Base-by-base conservation (phyloP, 2,329 filamentous ascomycete genomes). In the Fusarium zealandicum region DNA sequence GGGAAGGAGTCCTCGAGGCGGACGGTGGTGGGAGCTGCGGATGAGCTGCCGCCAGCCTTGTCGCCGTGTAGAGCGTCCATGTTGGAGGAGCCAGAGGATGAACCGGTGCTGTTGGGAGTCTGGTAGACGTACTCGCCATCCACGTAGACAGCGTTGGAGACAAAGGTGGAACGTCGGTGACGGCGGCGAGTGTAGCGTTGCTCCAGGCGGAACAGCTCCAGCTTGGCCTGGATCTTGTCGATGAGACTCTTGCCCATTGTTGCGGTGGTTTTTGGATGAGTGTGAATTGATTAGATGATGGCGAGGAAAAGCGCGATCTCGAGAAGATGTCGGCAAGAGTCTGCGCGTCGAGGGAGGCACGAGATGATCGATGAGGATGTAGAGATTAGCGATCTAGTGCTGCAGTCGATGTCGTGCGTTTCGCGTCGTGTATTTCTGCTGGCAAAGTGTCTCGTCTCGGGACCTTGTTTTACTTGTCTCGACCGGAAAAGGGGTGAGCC, bases 51-150 rank as follows among this genome's bases (percentile, higher is more conserved):
- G 47, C 59, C 50, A 49, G 69, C 64, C 53, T 67, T 66, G 47
- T 72, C 72, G 57, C 71, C 70, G 67, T 74, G 72, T 14, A 77
- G 69, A 50, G 74, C 73, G 54, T 75, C 72, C 60, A 71, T 54
- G 37, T 75, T 72, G 48, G 70, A 73, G 36, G 75, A 77, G 50
- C 78, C 79, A 40, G 78, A 73, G 5, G 82, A 84, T 14, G 82
- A 85, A 50, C 83, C 83, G 1, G 83, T 86, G 45, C 78, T 78
- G 74, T 75, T 81, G 59, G 84, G 83, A 0, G 81, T 84, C 70
- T 86, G 82, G 81, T 92, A 96, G 73, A 96, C 82, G 78, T 97
- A 97, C 79, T 97, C 93, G 76, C 93, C 95, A 72, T 98, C 91
- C 62, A 97, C 90, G 75, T 98, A 98, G 73, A 90, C 84, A 25